These are phyloP conservation scores for Kluyveromyces siamensis DNA, from an alignment of 805 yeast species.

Conservation along the genomic window DNA sequence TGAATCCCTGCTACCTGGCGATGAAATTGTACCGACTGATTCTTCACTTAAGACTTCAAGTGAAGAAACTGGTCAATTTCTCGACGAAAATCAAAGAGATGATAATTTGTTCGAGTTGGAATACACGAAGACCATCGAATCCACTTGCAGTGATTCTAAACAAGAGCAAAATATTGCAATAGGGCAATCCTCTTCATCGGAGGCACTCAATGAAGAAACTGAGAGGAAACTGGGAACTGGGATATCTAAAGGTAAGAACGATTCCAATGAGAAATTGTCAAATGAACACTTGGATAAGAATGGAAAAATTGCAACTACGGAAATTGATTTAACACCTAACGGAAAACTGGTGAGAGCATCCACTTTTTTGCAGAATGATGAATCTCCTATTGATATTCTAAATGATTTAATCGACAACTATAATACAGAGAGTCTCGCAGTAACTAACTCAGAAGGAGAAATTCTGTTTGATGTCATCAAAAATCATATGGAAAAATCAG, in stretches of 20 bases:
- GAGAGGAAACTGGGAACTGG: no score
- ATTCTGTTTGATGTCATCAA: conserved; percentile 6
- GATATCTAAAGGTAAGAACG: background rate
- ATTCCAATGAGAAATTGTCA: background rate
- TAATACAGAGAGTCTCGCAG: conserved; percentile 5
- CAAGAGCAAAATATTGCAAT: no score
- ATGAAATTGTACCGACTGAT: no score
- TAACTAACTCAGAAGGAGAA: conserved; percentile 2
- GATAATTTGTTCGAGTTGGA: no score
- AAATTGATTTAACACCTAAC: background rate
- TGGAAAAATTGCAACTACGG: background rate
- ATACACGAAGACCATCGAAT: no score
- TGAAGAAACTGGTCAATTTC: no score
- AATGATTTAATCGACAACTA: conserved; percentile 8
- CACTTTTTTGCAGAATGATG: background rate
- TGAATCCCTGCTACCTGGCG: no score
- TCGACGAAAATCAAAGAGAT: no score
- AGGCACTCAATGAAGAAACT: no score
- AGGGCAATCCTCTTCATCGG: no score
- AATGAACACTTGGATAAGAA: background rate
- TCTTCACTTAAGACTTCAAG: no score
- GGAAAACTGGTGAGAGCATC: background rate
- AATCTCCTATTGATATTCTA: conserved; percentile 5
- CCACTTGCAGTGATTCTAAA: no score
- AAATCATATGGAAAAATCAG: background rate